Evolutionary conservation across 257 asterid genomes (phyloP).

Genomic region (Prunella vulgaris): DNA sequence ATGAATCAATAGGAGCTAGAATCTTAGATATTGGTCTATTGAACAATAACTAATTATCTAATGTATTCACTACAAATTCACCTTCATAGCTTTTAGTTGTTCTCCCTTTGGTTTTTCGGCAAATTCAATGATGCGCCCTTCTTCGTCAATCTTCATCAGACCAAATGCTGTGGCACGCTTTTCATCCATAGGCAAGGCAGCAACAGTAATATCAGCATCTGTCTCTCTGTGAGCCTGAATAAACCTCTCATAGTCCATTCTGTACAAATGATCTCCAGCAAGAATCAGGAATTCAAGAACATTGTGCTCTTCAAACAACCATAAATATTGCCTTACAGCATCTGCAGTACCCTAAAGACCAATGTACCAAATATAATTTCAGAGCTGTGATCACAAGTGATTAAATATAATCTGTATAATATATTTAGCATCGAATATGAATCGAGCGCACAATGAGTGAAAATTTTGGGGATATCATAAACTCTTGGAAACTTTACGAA

Average conservation of each 20-base stretch:
- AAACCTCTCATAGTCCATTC: constrained; percentile 94
- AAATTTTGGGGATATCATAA: not conserved
- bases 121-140: constrained; percentile 90
- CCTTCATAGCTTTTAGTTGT: constrained; percentile 81
- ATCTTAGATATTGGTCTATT: constrained; percentile 13
- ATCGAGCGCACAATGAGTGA: constrained; percentile 2
- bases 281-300: constrained; percentile 79
- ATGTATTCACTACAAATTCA: constrained; percentile 17
- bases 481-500: constrained; percentile 1
- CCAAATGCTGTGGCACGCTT: constrained; percentile 94
- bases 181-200: constrained; percentile 97
- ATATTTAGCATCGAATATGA: constrained; percentile 1
- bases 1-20: constrained; percentile 7
- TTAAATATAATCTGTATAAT: not conserved
- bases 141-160: constrained; percentile 93
- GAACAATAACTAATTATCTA: not conserved
- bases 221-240: constrained; percentile 98
- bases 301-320: constrained; percentile 92
- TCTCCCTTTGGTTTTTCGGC: constrained; percentile 97
- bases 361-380: constrained; percentile 7
- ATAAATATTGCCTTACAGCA: constrained; percentile 89
- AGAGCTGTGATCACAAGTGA: not conserved
- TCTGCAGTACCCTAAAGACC: constrained; percentile 85
- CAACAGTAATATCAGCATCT: constrained; percentile 97
- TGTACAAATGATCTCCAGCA: constrained; percentile 93